Evolutionary conservation across 176 grass and related monocot genomes (phyloP).

Genomic region (Rhynchospora pubera): DNA sequence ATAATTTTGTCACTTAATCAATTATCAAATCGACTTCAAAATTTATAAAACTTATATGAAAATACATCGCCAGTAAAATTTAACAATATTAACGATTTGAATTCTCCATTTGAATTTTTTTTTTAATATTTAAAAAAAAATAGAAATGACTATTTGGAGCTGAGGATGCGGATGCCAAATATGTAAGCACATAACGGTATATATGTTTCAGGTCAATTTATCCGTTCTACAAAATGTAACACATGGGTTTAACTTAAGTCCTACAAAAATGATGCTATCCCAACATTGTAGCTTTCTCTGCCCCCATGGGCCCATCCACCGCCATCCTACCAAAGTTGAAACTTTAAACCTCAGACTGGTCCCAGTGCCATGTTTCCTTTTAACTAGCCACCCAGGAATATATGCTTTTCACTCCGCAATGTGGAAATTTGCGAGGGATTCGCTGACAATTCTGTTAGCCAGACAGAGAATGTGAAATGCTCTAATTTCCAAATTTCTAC

Average conservation of each 20-base stretch:
- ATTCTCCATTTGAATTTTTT: no score
- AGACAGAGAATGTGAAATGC: background rate
- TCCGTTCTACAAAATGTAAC: background rate
- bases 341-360: slow-evolving; percentile 17
- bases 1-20: no score
- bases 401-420: slow-evolving; percentile 1
- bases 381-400: slow-evolving; percentile 2
- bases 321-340: slow-evolving; percentile 1
- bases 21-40: no score
- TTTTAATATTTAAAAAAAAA: no score
- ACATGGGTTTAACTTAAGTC: background rate
- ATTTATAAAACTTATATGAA: no score
- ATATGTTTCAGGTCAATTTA: background rate
- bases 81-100: no score
- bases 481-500: background rate
- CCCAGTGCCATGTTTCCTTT: slow-evolving; percentile 4
- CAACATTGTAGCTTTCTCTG: slow-evolving; percentile 11
- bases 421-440: background rate
- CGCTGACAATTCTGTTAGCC: background rate
- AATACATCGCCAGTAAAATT: no score
- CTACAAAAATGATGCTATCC: slow-evolving; percentile 9
- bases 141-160: no score
- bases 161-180: no score
- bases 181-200: background rate
- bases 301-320: background rate